These are phyloP conservation scores for Rhododendron vialii DNA, from an alignment of 148 eudicot genomes.

Conservation along the genomic window DNA sequence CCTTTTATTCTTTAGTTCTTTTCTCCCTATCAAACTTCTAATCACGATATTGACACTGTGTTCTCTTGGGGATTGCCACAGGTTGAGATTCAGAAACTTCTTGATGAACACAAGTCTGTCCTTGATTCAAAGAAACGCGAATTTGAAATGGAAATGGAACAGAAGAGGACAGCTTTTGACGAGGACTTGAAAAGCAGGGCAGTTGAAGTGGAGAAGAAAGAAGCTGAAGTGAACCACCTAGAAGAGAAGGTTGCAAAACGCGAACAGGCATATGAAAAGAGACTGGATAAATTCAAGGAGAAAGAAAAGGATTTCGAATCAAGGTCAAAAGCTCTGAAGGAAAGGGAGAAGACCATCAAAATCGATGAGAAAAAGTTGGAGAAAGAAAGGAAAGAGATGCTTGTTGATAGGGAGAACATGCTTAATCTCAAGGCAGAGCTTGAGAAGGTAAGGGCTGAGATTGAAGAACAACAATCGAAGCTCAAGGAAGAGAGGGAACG, in stretches of 20 bases:
- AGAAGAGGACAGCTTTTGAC: slow-evolving; percentile 54
- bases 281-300: slow-evolving; percentile 64
- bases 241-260: slow-evolving; percentile 78
- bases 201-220: slow-evolving; percentile 62
- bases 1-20: not conserved
- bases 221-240: slow-evolving; percentile 60
- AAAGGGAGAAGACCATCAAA: slow-evolving; percentile 63
- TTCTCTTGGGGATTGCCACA: slow-evolving; percentile 24
- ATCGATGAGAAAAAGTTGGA: slow-evolving; percentile 64
- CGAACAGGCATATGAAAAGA: slow-evolving; percentile 81
- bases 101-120: slow-evolving; percentile 66
- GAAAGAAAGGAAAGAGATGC: slow-evolving; percentile 59
- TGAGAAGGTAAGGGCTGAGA: slow-evolving; percentile 47
- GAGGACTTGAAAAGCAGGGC: slow-evolving; percentile 58
- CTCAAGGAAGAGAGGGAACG: slow-evolving; percentile 60
- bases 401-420: slow-evolving; percentile 51
- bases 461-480: slow-evolving; percentile 47
- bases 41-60: not conserved
- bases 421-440: slow-evolving; percentile 57
- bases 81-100: slow-evolving; percentile 78
- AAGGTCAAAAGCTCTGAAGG: slow-evolving; percentile 61
- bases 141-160: slow-evolving; percentile 65
- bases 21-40: not conserved
- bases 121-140: slow-evolving; percentile 54
- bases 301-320: slow-evolving; percentile 58